These are phyloP conservation scores for Cyclotella choctawhatcheeana DNA, from an alignment of 108 stramenopile genomes.

Conservation along the genomic window DNA sequence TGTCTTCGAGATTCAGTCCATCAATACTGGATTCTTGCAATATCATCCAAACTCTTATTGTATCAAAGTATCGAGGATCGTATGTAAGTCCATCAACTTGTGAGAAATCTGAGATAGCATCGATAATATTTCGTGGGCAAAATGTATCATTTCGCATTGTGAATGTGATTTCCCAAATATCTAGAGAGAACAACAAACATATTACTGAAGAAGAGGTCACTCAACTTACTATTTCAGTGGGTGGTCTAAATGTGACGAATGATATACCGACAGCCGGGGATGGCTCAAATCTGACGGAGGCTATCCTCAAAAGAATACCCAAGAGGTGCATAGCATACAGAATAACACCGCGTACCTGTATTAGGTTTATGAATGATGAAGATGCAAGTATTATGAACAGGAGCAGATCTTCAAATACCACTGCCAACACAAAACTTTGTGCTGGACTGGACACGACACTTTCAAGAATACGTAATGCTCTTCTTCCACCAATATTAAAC, in stretches of 20 bases:
- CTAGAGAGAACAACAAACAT: slow-evolving; percentile 1
- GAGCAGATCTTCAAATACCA: not conserved
- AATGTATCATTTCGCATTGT: slow-evolving; percentile 29
- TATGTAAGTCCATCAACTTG: slow-evolving; percentile 8
- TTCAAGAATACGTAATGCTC: slow-evolving; percentile 50
- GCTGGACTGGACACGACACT: slow-evolving; percentile 72
- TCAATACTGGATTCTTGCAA: slow-evolving; percentile 13
- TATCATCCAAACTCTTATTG: slow-evolving; percentile 41
- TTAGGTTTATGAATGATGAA: not conserved
- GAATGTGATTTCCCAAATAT: too few relatives aligned
- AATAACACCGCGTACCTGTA: slow-evolving; percentile 23
- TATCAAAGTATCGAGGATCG: slow-evolving; percentile 40
- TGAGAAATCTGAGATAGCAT: slow-evolving; percentile 26
- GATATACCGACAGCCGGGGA: not conserved
- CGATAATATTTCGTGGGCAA: slow-evolving; percentile 45
- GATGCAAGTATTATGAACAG: not conserved
- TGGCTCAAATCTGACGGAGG: not conserved
- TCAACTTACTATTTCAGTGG: not conserved
- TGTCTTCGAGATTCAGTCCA: too few relatives aligned
- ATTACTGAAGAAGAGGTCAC: not conserved
- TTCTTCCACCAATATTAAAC: slow-evolving; percentile 61
- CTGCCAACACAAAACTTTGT: slow-evolving; percentile 31
- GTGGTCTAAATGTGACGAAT: not conserved
- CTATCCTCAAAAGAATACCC: not conserved
- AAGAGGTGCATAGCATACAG: slow-evolving; percentile 21